Conservation (phyloP, 2,329 filamentous ascomycete species). For the Eurotiales sp. region DNA sequence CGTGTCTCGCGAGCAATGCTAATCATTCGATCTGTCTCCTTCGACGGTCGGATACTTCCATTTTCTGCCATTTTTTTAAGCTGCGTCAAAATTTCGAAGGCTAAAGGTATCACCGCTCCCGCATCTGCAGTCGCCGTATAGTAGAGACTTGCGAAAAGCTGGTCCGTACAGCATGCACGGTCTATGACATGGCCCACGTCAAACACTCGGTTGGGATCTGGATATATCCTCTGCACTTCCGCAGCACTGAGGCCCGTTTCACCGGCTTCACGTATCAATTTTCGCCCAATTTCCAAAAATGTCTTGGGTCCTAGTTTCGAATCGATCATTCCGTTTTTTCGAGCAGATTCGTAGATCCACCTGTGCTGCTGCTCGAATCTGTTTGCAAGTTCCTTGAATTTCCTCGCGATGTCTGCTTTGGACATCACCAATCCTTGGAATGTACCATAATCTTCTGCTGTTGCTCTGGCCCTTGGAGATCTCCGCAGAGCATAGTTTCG, state of each 20-base stretch:
- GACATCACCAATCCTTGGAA: not conserved
- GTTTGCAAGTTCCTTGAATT: not conserved
- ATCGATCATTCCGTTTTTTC: not conserved
- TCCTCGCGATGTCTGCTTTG: not conserved
- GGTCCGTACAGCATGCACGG: too few species aligned
- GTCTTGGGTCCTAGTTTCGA: not conserved
- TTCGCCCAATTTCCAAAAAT: slow-evolving; percentile 6
- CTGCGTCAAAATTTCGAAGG: not conserved
- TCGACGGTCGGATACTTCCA: not conserved
- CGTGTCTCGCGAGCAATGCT: slow-evolving; percentile 21
- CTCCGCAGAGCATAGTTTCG: not conserved
- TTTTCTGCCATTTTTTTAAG: slow-evolving; percentile 1
- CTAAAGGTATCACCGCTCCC: slow-evolving; percentile 4
- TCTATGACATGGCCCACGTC: not conserved
- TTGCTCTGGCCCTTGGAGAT: not conserved
- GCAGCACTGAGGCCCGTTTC: not conserved
- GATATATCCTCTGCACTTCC: slow-evolving; percentile 4
- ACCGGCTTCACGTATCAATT: not conserved
- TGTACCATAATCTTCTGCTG: not conserved
- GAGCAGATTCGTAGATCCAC: not conserved
- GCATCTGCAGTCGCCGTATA: slow-evolving; percentile 6
- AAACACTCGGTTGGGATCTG: slow-evolving; percentile 1
- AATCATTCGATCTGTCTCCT: slow-evolving; percentile 20
- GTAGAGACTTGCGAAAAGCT: too few species aligned
- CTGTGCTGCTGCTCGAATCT: not conserved